phyloP scores from a whole-genome alignment of 257 asterid genomes.

The Nicotiana paniculata region DNA sequence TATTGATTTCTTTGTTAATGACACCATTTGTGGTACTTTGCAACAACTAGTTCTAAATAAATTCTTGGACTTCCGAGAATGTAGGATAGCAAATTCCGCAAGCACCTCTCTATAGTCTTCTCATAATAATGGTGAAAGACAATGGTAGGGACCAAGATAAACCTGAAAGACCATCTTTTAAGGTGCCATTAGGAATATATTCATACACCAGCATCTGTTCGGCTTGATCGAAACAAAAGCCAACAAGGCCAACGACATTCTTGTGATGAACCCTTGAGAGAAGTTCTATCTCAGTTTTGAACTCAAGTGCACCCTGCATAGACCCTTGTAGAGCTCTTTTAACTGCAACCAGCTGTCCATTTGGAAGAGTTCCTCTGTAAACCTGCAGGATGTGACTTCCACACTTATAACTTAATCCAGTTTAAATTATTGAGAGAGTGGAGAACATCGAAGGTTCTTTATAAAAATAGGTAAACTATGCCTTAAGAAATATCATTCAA shows the following conservation, averaged over 20 bases:
- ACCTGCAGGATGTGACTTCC: constrained; percentile 34
- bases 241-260: constrained; percentile 62
- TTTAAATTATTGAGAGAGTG: no score
- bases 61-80: not conserved
- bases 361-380: constrained; percentile 64
- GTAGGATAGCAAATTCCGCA: not conserved
- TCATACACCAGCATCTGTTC: constrained; percentile 86
- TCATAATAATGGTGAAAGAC: not conserved
- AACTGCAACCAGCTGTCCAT: constrained; percentile 60
- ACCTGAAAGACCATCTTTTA: constrained; percentile 85
- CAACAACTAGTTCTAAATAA: not conserved
- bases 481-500: no score
- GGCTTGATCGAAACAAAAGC: constrained; percentile 77
- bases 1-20: not conserved
- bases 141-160: constrained; percentile 12
- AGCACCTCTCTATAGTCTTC: not conserved
- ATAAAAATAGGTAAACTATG: no score
- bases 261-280: constrained; percentile 98
- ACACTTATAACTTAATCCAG: not conserved
- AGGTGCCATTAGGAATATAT: constrained; percentile 64
- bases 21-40: not conserved
- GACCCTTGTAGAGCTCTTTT: constrained; percentile 83
- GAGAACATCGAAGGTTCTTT: no score
- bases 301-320: constrained; percentile 65
- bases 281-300: constrained; percentile 94